Percentiles rank a stretch among this genome's conserved stretches.
Evolutionary conservation across 257 asterid species (phyloP).

Genomic region (Buddleja alternifolia): DNA sequence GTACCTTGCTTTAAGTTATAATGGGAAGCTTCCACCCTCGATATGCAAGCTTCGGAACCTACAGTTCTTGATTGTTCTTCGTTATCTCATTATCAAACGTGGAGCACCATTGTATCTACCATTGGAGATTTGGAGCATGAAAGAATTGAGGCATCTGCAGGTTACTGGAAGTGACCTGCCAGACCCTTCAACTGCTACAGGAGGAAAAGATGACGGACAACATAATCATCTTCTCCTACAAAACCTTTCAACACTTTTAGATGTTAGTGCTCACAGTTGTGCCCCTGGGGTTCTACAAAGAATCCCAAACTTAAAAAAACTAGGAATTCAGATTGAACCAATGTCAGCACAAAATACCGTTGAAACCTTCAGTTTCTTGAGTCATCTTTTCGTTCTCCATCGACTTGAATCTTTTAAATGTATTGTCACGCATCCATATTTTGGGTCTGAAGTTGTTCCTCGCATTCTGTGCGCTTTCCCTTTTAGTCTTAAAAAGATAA

Average conservation of each 20-base stretch:
- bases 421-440: not conserved
- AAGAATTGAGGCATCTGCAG: constrained; percentile 25
- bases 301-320: constrained; percentile 23
- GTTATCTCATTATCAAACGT: not conserved
- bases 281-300: constrained; percentile 5
- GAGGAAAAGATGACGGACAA: too few relatives aligned
- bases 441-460: not conserved
- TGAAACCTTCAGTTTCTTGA: constrained; percentile 5
- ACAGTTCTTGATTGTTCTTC: constrained; percentile 17
- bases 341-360: not conserved
- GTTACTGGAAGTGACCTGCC: constrained; percentile 18
- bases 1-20: constrained; percentile 28
- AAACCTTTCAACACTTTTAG: constrained; percentile 20
- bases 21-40: constrained; percentile 1
- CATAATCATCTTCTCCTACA: not conserved
- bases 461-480: not conserved
- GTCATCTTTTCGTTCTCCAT: not conserved
- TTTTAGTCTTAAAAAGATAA: not conserved
- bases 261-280: constrained; percentile 17
- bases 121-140: too few relatives aligned
- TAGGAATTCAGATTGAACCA: constrained; percentile 11
- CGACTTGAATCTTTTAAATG: constrained; percentile 28
- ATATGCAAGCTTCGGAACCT: constrained; percentile 22
- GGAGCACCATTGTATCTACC: not conserved
- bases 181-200: not conserved